A percentile compares a stretch with the other conserved stretches of the same genome.
These are phyloP conservation scores for Candida golubevii DNA, from an alignment of 805 yeast species.

Conservation along the genomic window DNA sequence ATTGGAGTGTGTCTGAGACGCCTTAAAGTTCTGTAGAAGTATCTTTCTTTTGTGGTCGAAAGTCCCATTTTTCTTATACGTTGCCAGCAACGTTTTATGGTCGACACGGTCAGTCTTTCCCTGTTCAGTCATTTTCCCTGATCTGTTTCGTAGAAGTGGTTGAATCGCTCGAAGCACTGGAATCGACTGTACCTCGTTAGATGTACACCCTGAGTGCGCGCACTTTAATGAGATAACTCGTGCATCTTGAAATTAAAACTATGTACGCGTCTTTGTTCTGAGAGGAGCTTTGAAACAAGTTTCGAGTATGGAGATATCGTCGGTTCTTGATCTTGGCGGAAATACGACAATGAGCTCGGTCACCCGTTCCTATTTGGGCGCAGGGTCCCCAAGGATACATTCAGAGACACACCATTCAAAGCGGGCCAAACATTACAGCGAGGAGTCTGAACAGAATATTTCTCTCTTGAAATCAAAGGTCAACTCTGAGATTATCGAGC, in stretches of 20 bases:
- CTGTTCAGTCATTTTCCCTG: too few species aligned
- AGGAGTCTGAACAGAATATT: slow-evolving; percentile 1
- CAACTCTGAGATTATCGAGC: not conserved
- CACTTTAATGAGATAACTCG: too few species aligned
- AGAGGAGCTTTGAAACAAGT: too few species aligned
- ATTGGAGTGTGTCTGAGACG: slow-evolving; percentile 38
- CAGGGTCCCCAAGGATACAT: slow-evolving; percentile 8
- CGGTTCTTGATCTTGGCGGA: slow-evolving; percentile 8
- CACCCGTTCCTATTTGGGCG: slow-evolving; percentile 9
- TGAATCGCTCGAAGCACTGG: too few species aligned
- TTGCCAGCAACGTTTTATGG: slow-evolving; percentile 36
- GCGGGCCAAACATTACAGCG: slow-evolving; percentile 7
- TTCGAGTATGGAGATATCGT: not conserved
- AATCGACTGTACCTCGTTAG: too few species aligned
- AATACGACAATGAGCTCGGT: not conserved
- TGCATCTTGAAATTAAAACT: too few species aligned
- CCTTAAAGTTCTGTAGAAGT: slow-evolving; percentile 41
- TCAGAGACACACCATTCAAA: slow-evolving; percentile 2
- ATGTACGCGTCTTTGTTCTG: too few species aligned
- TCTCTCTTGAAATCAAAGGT: slow-evolving; percentile 1
- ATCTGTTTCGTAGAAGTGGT: too few species aligned
- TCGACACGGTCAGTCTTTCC: slow-evolving; percentile 12
- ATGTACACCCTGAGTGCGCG: too few species aligned
- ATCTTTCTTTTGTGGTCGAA: slow-evolving; percentile 44
- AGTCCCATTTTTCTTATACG: slow-evolving; percentile 46